A percentile compares a stretch with the other conserved stretches of the same genome.
These are phyloP conservation scores for Straminergon stramineum DNA, from an alignment of 225 moss, liverwort and hornwort species.

Conservation along the genomic window DNA sequence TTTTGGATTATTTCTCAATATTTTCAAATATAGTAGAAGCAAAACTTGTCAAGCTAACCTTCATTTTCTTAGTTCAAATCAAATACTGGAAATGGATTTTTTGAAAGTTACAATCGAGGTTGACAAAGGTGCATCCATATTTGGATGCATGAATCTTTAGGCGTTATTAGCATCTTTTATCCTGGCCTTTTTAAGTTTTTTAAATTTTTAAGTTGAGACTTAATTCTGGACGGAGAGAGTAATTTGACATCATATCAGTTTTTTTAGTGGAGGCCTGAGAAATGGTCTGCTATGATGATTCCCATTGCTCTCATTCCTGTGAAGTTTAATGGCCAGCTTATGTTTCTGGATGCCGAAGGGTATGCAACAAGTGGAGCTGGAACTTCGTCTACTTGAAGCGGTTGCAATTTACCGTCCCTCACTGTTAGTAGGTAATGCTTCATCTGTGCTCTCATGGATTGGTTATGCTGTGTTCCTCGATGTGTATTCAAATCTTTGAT, in stretches of 20 bases:
- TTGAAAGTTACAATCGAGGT: neutral
- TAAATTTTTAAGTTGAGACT: neutral
- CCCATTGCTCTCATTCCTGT: neutral
- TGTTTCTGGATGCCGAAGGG: slow-evolving; percentile 29
- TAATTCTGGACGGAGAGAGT: neutral
- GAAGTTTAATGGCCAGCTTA: neutral
- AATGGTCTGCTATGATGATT: neutral
- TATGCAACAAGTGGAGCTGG: slow-evolving; percentile 71
- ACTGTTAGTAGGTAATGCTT: slow-evolving; percentile 54
- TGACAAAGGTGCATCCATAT: neutral
- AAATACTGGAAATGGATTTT: neutral
- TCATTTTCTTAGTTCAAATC: neutral
- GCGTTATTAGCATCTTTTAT: neutral
- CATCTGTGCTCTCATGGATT: neutral
- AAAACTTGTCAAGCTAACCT: neutral
- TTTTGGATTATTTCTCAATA: neutral
- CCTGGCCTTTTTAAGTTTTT: neutral
- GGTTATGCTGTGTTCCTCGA: neutral
- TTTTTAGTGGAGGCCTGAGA: neutral
- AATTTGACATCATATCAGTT: neutral
- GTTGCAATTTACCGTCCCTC: slow-evolving; percentile 83
- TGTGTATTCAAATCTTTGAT: neutral
- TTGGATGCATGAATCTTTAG: neutral
- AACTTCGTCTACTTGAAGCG: slow-evolving; percentile 75
- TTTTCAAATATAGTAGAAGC: neutral